A percentile compares a stretch with the other conserved stretches of the same genome.
Evolutionary conservation across 2,329 filamentous ascomycete species (phyloP).

Genomic region (Neoarthrinium moseri): DNA sequence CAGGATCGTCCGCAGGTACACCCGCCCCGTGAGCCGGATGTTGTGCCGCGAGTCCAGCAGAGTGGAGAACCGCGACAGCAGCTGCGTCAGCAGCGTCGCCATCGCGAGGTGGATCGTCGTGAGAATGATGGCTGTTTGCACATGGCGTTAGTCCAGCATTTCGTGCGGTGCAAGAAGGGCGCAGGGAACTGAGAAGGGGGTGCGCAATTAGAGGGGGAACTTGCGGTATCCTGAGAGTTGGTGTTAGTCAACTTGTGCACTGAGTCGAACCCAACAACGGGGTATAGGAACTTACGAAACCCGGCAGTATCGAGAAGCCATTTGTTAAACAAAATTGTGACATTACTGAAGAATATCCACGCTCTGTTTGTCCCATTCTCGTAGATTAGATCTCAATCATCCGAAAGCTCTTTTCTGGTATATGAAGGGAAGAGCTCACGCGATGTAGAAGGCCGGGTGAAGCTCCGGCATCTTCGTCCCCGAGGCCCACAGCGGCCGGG

Average conservation of each 20-base stretch:
- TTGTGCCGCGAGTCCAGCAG: slow-evolving; percentile 61
- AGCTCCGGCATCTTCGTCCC: slow-evolving; percentile 3
- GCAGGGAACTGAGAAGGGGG: background rate
- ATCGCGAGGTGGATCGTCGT: slow-evolving; percentile 67
- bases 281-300: slow-evolving; percentile 61
- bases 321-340: slow-evolving; percentile 90
- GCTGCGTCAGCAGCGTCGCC: slow-evolving; percentile 62
- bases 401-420: background rate
- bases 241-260: background rate
- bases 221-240: slow-evolving; percentile 1
- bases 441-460: slow-evolving; percentile 13
- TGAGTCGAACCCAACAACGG: background rate
- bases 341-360: slow-evolving; percentile 83
- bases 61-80: slow-evolving; percentile 60
- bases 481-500: background rate
- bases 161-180: background rate
- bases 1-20: slow-evolving; percentile 62
- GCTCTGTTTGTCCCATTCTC: slow-evolving; percentile 42
- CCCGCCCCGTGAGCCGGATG: slow-evolving; percentile 57
- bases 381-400: background rate
- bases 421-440: slow-evolving; percentile 1
- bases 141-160: background rate
- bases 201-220: background rate
- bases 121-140: slow-evolving; percentile 47
- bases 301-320: slow-evolving; percentile 74